These are phyloP conservation scores for Cryptosporidium viatorum DNA, from an alignment of 169 alveolate genomes.

Conservation along the genomic window DNA sequence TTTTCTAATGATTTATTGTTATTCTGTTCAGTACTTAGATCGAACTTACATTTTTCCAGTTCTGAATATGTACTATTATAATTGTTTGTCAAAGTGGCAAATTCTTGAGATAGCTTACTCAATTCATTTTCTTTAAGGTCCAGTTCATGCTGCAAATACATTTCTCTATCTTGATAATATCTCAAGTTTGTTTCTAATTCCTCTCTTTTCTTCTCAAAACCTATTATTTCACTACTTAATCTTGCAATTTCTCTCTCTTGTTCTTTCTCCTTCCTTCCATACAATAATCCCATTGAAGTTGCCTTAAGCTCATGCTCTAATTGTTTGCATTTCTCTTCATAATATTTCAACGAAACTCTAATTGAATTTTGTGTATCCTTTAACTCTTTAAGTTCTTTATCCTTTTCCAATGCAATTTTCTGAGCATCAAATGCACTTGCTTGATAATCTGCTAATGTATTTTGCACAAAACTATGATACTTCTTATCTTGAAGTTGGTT, in stretches of 20 bases:
- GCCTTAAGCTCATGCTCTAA: conserved; percentile 55
- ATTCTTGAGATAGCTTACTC: neutral
- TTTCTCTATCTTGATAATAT: conserved; percentile 53
- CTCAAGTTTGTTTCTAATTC: conserved; percentile 27
- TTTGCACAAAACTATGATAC: conserved; percentile 22
- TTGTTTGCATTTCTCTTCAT: conserved; percentile 49
- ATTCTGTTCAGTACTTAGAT: conserved; percentile 7
- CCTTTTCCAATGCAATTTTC: conserved; percentile 70
- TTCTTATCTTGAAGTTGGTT: conserved; percentile 6
- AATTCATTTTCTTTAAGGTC: conserved; percentile 23
- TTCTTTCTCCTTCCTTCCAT: conserved; percentile 63
- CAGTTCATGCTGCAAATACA: conserved; percentile 43
- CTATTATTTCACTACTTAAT: conserved; percentile 9
- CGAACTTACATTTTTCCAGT: conserved; percentile 45
- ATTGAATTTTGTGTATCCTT: conserved; percentile 7
- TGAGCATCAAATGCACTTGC: conserved; percentile 64
- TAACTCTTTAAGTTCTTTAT: conserved; percentile 49
- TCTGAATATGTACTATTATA: conserved; percentile 37
- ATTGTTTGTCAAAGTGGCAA: neutral
- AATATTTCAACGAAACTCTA: conserved; percentile 18
- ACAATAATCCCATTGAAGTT: conserved; percentile 49
- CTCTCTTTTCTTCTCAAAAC: conserved; percentile 1
- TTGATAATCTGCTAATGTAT: conserved; percentile 64
- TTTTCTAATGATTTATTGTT: conserved; percentile 36
- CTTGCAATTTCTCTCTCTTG: conserved; percentile 54